phyloP scores from a whole-genome alignment of 2,329 filamentous ascomycete species.

The Fusarium sp. region DNA sequence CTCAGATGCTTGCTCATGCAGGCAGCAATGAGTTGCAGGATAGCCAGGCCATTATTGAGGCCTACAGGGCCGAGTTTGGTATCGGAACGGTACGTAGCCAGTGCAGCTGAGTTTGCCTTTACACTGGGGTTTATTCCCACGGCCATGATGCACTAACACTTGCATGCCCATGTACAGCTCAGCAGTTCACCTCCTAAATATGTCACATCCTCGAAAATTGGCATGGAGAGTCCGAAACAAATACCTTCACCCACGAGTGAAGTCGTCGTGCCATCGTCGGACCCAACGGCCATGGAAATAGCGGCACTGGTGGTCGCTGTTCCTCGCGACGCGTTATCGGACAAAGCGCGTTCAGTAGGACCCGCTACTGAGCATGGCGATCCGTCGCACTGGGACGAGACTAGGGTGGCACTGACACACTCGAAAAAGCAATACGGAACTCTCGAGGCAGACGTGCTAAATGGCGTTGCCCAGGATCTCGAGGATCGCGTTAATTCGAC shows the following conservation, averaged over 20 bases:
- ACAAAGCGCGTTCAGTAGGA: constrained; percentile 22
- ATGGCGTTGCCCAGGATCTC: constrained; percentile 18
- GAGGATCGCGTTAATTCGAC: constrained; percentile 27
- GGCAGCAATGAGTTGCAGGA: constrained; percentile 56
- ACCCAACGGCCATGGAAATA: constrained; percentile 1
- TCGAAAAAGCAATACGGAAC: constrained; percentile 43
- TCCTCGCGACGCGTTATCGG: constrained; percentile 31
- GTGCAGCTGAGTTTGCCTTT: constrained; percentile 13
- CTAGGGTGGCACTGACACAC: constrained; percentile 44
- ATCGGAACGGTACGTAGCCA: constrained; percentile 53
- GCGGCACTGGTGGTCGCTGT: neutral
- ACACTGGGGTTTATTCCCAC: constrained; percentile 27
- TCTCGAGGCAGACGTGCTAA: constrained; percentile 16
- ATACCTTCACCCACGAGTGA: constrained; percentile 15
- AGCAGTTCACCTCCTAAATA: constrained; percentile 28
- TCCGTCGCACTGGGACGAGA: constrained; percentile 41
- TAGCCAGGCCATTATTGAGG: constrained; percentile 56
- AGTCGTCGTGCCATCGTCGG: constrained; percentile 16
- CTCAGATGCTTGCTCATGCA: constrained; percentile 45
- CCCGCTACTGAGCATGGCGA: constrained; percentile 36
- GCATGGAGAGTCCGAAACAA: neutral
- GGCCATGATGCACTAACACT: constrained; percentile 30
- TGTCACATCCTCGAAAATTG: neutral
- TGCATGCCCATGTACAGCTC: constrained; percentile 22
- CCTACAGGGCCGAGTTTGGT: constrained; percentile 53